phyloP scores from a whole-genome alignment of 805 yeast species.

The Priceomyces haplophilus region DNA sequence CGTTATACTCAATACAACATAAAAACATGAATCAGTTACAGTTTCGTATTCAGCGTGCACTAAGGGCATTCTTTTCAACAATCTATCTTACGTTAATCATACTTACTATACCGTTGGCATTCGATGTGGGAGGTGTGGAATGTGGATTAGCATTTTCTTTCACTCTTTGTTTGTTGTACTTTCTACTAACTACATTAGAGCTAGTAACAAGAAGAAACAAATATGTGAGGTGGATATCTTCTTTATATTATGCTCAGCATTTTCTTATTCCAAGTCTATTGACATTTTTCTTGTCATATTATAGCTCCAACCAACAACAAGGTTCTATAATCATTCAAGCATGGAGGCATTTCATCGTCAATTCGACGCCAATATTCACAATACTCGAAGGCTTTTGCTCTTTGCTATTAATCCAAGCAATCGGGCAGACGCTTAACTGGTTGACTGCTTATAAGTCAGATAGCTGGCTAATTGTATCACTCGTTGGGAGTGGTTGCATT shows the following conservation, averaged over 20 bases:
- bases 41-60: slow-evolving; percentile 6
- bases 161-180: slow-evolving; percentile 55
- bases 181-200: slow-evolving; percentile 68
- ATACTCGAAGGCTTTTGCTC: slow-evolving; percentile 92
- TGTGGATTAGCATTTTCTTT: slow-evolving; percentile 89
- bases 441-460: slow-evolving; percentile 62
- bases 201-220: slow-evolving; percentile 44
- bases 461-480: slow-evolving; percentile 71
- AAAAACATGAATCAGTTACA: not conserved
- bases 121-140: slow-evolving; percentile 86
- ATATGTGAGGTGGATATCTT: slow-evolving; percentile 44
- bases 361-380: slow-evolving; percentile 87
- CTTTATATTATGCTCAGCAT: slow-evolving; percentile 77
- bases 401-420: slow-evolving; percentile 83
- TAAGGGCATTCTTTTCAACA: slow-evolving; percentile 46
- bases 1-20: too few species aligned
- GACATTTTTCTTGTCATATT: slow-evolving; percentile 61
- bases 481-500: slow-evolving; percentile 69
- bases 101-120: slow-evolving; percentile 85
- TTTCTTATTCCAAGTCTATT: slow-evolving; percentile 76
- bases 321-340: slow-evolving; percentile 39
- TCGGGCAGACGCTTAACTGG: slow-evolving; percentile 80
- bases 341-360: slow-evolving; percentile 71
- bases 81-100: slow-evolving; percentile 67
- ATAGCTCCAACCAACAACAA: slow-evolving; percentile 20